Evolutionary conservation across 768 basidiomycete species (phyloP), one percentile per base, ranked within the genome.

Genomic region (Mycena pura): DNA sequence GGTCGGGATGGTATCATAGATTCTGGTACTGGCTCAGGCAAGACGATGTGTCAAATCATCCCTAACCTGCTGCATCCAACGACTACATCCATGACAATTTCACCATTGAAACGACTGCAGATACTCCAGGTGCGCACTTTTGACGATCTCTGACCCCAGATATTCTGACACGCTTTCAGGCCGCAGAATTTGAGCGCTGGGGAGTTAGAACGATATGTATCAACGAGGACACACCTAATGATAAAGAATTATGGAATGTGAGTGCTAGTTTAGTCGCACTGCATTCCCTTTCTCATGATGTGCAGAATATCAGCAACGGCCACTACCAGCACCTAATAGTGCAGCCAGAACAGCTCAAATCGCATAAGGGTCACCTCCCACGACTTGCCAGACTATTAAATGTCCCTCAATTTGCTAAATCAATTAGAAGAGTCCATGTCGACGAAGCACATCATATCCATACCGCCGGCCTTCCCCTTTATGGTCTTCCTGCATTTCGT

Each of bases 11-110:
- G 54, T 15, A n/a, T 71, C 32, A 41, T 72, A 22, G 31, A 62
- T 32, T n/a, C n/a, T n/a, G n/a, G n/a, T n/a, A n/a, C n/a, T n/a
- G n/a, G n/a, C n/a, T n/a, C n/a, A n/a, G n/a, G 69, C 17, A 73
- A 76, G 61, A 74, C 72, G 13, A 53, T 76, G 5, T 63, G 66
- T 3, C 71, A 72, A 21, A 68, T 67, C 19, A 58, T 76, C 6
- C 64, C 28, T 29, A 58, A 69, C 25, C 64, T 74, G 7, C 62
- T 74, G 17, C n/a, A 46, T 22, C 63, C 63, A 3, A 29, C 32
- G 11, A 28, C 47, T 3, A 44, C 59, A 5, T 51, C 54, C 22
- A 52, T 63, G 5, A 32, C 57, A 2, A 41, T 63, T 6, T 60
- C 56, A 15, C 62, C 62, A 7, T 41, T 63, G 7, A 63, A 64